Evolutionary conservation across 805 yeast genomes (phyloP).

Genomic region (Wickerhamiella azymoides): DNA sequence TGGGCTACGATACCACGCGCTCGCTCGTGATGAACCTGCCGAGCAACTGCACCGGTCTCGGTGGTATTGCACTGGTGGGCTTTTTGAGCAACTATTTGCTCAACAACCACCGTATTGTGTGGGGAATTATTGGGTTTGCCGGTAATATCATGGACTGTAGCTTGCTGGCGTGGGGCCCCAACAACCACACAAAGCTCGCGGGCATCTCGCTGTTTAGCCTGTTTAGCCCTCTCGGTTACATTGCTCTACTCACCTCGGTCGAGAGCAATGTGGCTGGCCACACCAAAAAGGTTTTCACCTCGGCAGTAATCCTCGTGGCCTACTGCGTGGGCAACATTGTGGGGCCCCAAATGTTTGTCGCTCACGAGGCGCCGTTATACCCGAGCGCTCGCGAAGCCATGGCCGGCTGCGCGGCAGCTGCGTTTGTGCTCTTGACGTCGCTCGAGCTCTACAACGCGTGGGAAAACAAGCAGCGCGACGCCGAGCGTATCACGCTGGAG

Average conservation of each 20-base stretch:
- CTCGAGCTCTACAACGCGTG: constrained; percentile 14
- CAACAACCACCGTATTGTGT: constrained; percentile 12
- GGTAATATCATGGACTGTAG: constrained; percentile 33
- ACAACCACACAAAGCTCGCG: constrained; percentile 27
- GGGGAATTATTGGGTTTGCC: constrained; percentile 37
- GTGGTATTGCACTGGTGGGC: constrained; percentile 9
- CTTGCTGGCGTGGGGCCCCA: constrained; percentile 33
- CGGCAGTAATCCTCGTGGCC: constrained; percentile 45
- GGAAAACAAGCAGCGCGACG: constrained; percentile 8
- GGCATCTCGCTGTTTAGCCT: constrained; percentile 28
- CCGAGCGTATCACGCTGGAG: background rate
- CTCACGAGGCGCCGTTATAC: constrained; percentile 44
- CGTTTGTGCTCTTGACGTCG: constrained; percentile 22
- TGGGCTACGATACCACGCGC: constrained; percentile 19
- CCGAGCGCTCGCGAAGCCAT: constrained; percentile 41
- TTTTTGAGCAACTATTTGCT: constrained; percentile 12
- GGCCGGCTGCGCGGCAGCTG: constrained; percentile 37
- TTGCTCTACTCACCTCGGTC: constrained; percentile 4
- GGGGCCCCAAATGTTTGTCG: constrained; percentile 58
- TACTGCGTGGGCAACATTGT: constrained; percentile 56
- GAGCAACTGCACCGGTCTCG: constrained; percentile 30
- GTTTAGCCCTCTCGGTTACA: constrained; percentile 20
- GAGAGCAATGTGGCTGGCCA: constrained; percentile 52
- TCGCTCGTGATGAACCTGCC: constrained; percentile 32
- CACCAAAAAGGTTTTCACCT: constrained; percentile 51